A percentile compares a stretch with the other conserved stretches of the same genome.
Conservation (phyloP, 2,329 filamentous ascomycete species). For the Ascochyta clinopodiicola region DNA sequence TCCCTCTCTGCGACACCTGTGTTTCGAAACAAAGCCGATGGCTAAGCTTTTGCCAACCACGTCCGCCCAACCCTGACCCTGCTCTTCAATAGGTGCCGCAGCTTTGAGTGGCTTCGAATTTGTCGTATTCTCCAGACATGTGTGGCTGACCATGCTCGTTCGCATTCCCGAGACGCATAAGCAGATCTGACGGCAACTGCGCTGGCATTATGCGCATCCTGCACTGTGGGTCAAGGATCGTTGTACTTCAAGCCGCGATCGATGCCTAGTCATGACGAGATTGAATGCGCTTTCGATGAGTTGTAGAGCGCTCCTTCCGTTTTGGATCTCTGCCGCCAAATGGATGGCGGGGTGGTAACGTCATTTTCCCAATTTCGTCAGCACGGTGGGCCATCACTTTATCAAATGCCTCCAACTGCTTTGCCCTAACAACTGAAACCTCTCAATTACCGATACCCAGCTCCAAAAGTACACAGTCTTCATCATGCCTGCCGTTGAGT, state of each 20-base stretch:
- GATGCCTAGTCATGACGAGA: constrained; percentile 1
- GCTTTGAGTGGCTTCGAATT: neutral
- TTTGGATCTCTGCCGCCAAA: constrained; percentile 2
- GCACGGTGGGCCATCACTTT: neutral
- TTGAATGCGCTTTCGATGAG: neutral
- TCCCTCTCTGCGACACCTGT: constrained; percentile 10
- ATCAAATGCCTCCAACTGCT: neutral
- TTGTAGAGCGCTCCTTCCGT: constrained; percentile 2
- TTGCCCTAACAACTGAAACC: neutral
- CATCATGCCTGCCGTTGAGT: constrained; percentile 50
- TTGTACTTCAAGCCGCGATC: neutral
- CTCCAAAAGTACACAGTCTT: neutral
- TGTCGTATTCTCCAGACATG: neutral
- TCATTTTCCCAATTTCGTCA: constrained; percentile 1
- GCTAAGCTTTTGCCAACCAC: constrained; percentile 32
- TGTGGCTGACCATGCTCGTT: constrained; percentile 8
- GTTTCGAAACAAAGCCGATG: constrained; percentile 16
- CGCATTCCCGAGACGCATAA: neutral
- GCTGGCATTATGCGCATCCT: constrained; percentile 1
- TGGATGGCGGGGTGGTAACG: constrained; percentile 7
- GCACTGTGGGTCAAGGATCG: neutral
- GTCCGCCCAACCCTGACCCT: constrained; percentile 1
- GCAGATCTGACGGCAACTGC: constrained; percentile 1
- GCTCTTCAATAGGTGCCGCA: constrained; percentile 4
- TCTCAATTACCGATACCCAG: neutral